Conservation (phyloP, 78 protist genomes). For the Anaeramoeba ignava region DNA sequence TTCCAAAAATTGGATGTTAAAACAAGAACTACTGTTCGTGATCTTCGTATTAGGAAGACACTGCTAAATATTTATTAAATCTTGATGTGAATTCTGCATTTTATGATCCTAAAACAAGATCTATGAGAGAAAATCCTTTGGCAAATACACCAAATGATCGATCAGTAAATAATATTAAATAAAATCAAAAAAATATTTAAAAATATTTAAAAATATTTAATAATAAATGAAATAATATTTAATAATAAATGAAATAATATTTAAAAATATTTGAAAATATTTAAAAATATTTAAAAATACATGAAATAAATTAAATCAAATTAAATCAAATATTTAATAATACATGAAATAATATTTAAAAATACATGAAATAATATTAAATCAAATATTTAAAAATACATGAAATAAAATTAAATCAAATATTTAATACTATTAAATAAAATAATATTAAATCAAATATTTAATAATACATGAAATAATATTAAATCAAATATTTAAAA, state of each 20-base stretch:
- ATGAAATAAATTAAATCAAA: too few relatives aligned
- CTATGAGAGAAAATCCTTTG: slow-evolving; percentile 83
- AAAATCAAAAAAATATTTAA: too few relatives aligned
- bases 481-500: too few relatives aligned
- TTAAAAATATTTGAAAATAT: not conserved
- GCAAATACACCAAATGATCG: not conserved
- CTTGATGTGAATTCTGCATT: slow-evolving; percentile 77
- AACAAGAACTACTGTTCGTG: slow-evolving; percentile 8
- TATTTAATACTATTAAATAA: too few relatives aligned
- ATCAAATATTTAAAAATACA: too few relatives aligned
- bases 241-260: not conserved
- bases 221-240: not conserved
- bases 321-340: too few relatives aligned
- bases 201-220: too few relatives aligned
- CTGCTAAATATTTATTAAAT: slow-evolving; percentile 88
- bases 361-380: too few relatives aligned
- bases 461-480: too few relatives aligned
- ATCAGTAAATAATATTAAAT: not conserved
- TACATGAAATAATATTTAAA: too few relatives aligned
- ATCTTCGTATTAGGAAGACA: slow-evolving; percentile 71
- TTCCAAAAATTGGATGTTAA: not conserved
- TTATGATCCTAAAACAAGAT: slow-evolving; percentile 94
- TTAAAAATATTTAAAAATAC: not conserved
- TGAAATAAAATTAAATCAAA: too few relatives aligned
- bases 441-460: too few relatives aligned